Evolutionary conservation across 179 eudicot species (phyloP).

Genomic region (Amaranthus tricolor): DNA sequence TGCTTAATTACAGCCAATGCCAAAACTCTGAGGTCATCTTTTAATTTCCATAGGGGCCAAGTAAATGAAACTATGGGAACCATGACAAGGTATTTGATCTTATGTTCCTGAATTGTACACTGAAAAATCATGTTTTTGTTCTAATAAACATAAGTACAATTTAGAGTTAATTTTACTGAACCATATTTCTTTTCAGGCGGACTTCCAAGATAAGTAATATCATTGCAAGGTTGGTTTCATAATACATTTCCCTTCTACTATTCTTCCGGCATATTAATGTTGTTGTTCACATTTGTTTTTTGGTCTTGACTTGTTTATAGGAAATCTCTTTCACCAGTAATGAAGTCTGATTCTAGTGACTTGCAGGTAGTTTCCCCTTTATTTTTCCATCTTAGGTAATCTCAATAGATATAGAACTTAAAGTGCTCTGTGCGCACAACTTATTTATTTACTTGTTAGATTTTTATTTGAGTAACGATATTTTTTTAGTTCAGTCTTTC

Average conservation of each 20-base stretch:
- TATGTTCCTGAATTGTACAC: neutral
- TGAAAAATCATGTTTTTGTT: neutral
- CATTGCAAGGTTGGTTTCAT: conserved; percentile 49
- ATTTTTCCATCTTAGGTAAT: neutral
- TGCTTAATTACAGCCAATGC: conserved; percentile 28
- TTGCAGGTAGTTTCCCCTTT: conserved; percentile 33
- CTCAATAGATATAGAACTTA: neutral
- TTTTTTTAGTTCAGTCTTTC: neutral
- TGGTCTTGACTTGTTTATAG: conserved; percentile 36
- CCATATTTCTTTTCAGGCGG: conserved; percentile 35
- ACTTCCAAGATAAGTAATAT: conserved; percentile 35
- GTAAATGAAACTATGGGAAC: conserved; percentile 28
- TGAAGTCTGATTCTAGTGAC: conserved; percentile 32
- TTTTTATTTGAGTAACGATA: neutral
- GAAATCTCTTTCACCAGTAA: conserved; percentile 67
- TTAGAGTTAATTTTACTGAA: neutral
- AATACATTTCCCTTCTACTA: conserved; percentile 1
- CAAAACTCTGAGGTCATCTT: conserved; percentile 40
- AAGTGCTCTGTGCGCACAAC: neutral
- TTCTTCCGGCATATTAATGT: conserved; percentile 1
- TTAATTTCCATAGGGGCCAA: conserved; percentile 37
- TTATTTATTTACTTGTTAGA: neutral
- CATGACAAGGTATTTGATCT: conserved; percentile 35
- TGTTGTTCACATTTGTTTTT: conserved; percentile 17
- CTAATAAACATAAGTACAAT: conserved; percentile 6